phyloP scores from a whole-genome alignment of 2,329 filamentous ascomycete genomes.

The Nigrospora osmanthi region DNA sequence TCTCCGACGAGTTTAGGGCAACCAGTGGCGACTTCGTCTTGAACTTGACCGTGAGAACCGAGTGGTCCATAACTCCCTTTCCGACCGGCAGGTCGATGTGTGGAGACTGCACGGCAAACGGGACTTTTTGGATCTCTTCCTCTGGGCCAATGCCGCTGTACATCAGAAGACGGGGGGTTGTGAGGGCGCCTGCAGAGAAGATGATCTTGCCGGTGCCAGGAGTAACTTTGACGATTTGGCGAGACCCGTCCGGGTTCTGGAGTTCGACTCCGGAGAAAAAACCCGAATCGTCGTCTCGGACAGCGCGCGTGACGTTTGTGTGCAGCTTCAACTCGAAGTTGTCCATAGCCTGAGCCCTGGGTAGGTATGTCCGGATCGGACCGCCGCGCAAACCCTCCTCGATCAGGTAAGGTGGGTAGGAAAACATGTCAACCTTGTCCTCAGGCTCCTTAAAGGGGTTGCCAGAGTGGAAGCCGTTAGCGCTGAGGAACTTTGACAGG shows the following conservation, averaged over 20 bases:
- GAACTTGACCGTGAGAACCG: conserved; percentile 20
- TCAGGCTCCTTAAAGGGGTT: conserved; percentile 51
- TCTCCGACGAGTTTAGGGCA: conserved; percentile 3
- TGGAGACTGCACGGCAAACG: conserved; percentile 37
- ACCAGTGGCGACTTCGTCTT: not conserved
- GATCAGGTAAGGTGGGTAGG: conserved; percentile 60
- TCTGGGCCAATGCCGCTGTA: conserved; percentile 61
- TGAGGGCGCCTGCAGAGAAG: conserved; percentile 61
- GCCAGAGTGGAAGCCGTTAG: conserved; percentile 54
- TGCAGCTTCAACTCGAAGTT: conserved; percentile 65
- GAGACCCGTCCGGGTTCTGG: conserved; percentile 45
- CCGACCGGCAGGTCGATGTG: conserved; percentile 55
- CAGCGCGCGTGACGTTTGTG: conserved; percentile 56
- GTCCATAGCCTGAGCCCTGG: conserved; percentile 45
- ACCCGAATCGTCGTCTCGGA: conserved; percentile 48
- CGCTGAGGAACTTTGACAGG: conserved; percentile 47
- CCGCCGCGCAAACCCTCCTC: conserved; percentile 56
- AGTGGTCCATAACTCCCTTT: conserved; percentile 50
- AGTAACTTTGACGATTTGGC: conserved; percentile 53
- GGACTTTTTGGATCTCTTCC: conserved; percentile 48
- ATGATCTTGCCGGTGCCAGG: conserved; percentile 54
- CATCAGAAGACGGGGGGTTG: conserved; percentile 62
- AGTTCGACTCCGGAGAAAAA: conserved; percentile 58
- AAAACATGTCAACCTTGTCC: conserved; percentile 56
- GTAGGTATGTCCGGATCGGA: conserved; percentile 63